Evolutionary conservation across 768 basidiomycete species (phyloP).

Genomic region (Xanthoconium purpureum): DNA sequence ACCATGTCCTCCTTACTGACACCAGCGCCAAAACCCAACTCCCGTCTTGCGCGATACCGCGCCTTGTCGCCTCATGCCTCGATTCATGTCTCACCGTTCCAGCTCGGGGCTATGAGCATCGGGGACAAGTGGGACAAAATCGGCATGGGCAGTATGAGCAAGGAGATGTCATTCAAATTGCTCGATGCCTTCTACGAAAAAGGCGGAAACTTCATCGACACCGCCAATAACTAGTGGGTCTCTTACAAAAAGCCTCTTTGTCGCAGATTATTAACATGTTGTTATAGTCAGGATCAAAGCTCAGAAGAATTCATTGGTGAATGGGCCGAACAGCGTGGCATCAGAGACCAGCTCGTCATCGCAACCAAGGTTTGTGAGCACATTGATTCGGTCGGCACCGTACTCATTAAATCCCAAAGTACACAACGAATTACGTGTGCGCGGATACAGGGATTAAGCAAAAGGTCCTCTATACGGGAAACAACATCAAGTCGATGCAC

Average conservation of each 20-base stretch:
- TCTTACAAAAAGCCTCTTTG: not conserved
- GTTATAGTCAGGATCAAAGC: constrained; percentile 47
- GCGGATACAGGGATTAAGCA: constrained; percentile 15
- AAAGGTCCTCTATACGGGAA: constrained; percentile 34
- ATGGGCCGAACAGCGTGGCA: constrained; percentile 44
- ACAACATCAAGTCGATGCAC: constrained; percentile 34
- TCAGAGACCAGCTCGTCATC: constrained; percentile 48
- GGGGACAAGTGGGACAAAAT: constrained; percentile 37
- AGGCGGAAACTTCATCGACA: constrained; percentile 51
- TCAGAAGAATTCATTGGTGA: constrained; percentile 54
- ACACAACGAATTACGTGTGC: constrained; percentile 14
- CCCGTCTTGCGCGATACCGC: constrained; percentile 33
- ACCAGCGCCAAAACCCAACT: constrained; percentile 25
- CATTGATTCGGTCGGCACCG: too few species aligned
- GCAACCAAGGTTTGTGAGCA: constrained; percentile 36
- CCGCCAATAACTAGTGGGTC: constrained; percentile 42
- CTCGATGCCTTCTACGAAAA: constrained; percentile 34
- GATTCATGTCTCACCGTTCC: constrained; percentile 42
- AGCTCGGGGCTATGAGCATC: constrained; percentile 44
- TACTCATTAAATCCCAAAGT: constrained; percentile 15
- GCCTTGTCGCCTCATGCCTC: constrained; percentile 35
- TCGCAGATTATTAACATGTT: not conserved
- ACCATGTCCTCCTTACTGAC: not conserved
- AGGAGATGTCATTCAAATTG: constrained; percentile 43
- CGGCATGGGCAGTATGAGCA: constrained; percentile 39